phyloP scores from a whole-genome alignment of 768 basidiomycete species.

The Leccinum broughii region DNA sequence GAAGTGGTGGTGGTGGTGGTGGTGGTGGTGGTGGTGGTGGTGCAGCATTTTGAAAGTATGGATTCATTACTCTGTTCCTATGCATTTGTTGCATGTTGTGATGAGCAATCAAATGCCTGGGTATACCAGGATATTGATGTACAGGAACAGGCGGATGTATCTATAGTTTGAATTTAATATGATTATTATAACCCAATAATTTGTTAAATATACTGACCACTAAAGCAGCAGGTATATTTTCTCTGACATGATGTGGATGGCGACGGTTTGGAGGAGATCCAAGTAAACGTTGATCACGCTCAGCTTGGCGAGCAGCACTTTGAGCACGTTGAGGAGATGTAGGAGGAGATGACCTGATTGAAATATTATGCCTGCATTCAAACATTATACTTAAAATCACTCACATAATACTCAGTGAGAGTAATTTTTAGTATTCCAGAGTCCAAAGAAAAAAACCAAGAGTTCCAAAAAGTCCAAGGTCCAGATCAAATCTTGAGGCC shows the following conservation, averaged over 20 bases:
- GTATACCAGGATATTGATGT: slow-evolving; percentile 4
- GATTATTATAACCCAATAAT: neutral
- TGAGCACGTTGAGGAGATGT: neutral
- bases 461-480: too few species aligned
- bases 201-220: neutral
- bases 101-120: neutral
- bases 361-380: too few species aligned
- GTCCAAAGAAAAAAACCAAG: too few species aligned
- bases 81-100: neutral
- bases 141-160: slow-evolving; percentile 3
- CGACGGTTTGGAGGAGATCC: neutral
- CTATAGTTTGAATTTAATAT: neutral
- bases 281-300: neutral
- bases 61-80: too few species aligned
- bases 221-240: neutral
- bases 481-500: too few species aligned
- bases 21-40: too few species aligned
- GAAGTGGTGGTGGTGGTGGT: too few species aligned
- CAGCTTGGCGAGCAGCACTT: neutral
- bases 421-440: too few species aligned
- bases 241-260: neutral
- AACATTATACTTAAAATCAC: too few species aligned
- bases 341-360: neutral
- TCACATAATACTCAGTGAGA: too few species aligned
- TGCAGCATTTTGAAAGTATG: too few species aligned